Base-by-base conservation (phyloP, 2,329 filamentous ascomycete species). In the Endothia cerciana region DNA sequence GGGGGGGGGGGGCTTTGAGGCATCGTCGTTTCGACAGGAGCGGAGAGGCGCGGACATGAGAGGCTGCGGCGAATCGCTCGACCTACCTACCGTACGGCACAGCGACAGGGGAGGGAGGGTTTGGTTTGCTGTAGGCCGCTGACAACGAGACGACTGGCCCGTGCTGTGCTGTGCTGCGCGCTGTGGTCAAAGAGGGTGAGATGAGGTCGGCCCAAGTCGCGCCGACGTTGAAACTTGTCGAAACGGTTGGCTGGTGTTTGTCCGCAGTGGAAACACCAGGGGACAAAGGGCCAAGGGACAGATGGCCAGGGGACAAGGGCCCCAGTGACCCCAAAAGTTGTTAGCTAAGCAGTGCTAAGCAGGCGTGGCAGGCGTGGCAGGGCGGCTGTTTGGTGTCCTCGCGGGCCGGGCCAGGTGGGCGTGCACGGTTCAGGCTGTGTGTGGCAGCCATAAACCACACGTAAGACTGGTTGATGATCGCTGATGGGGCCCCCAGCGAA, bases 21-120 rank as follows among this genome's bases (percentile, higher is more conserved):
- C n/a, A n/a, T n/a, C 45, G 66, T 62, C 64, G 71, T 73, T 71
- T 73, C 69, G 71, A 60, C 57, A 36, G 57, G n/a, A n/a, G 60
- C 49, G 45, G 49, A 61, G 28, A 28, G 45, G 1, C 43, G 51
- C 45, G 33, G 45, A 55, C 66, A 68, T 53, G 69, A 71, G 63
- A 71, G 68, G 70, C 63, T 65, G 62, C 55, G 62, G 55, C 28
- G 63, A 67, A 65, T 63, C 67, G 67, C 65, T 53, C 7, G 61
- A 38, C 53, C 19, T n/a, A n/a, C n/a, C n/a, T n/a, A n/a, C n/a
- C 15, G 13, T 28, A 13, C 15, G 49, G 15, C 15, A 30, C n/a
- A 17, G 15, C 38, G 41, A 11, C 47, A 36, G 10, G 28, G 57
- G 49, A n/a, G 22, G 41, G 33, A 43, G 45, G 60, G 38, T 49